A percentile compares a stretch with the other conserved stretches of the same genome.
Evolutionary conservation across 352 stramenopile genomes (phyloP).

Genomic region (Globisporangium canariense): DNA sequence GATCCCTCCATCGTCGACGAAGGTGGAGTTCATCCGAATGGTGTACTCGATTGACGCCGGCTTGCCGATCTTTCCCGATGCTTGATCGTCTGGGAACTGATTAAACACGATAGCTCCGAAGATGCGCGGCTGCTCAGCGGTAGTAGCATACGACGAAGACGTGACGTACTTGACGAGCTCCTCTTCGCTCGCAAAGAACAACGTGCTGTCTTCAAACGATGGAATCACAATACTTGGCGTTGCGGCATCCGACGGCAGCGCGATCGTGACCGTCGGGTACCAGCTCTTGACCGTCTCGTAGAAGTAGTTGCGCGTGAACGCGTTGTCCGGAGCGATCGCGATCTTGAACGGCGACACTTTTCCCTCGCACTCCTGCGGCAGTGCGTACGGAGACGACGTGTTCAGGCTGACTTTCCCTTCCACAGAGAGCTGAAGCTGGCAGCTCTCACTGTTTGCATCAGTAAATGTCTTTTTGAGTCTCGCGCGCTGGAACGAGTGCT

Average conservation of each 20-base stretch:
- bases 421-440: constrained; percentile 3
- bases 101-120: constrained; percentile 50
- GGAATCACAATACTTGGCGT: constrained; percentile 24
- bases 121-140: constrained; percentile 23
- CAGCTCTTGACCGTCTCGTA: constrained; percentile 28
- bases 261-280: constrained; percentile 24
- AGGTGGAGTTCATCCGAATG: constrained; percentile 39
- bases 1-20: constrained; percentile 10
- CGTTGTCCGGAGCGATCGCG: constrained; percentile 30
- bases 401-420: constrained; percentile 19
- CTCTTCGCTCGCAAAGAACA: constrained; percentile 30
- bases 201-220: constrained; percentile 36
- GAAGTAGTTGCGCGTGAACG: constrained; percentile 38
- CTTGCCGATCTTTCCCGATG: constrained; percentile 17
- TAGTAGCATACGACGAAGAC: constrained; percentile 29
- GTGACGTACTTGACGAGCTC: constrained; percentile 34
- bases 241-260: constrained; percentile 7
- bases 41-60: constrained; percentile 34
- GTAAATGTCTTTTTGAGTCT: constrained; percentile 13
- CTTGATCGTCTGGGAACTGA: constrained; percentile 19
- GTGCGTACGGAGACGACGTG: constrained; percentile 19
- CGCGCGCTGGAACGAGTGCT: constrained; percentile 33
- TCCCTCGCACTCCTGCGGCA: constrained; percentile 20
- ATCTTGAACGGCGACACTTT: constrained; percentile 30
- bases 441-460: constrained; percentile 3